Conservation (phyloP, 305 asterid species). For the Fraxinus baroniana region DNA sequence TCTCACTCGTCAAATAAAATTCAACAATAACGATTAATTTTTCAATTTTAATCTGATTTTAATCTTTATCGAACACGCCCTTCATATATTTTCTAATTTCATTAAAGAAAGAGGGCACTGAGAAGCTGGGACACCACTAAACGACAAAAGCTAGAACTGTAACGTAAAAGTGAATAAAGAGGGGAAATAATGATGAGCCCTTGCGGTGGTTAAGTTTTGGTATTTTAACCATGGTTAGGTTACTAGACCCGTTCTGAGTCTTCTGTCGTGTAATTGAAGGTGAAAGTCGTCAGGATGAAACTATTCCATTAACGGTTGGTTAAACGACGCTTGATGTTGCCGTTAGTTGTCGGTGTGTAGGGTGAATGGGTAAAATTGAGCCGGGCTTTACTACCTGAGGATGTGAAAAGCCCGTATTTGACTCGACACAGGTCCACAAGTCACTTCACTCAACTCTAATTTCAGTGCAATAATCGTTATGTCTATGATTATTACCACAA, state of each 20-base stretch:
- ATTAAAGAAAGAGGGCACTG: background rate
- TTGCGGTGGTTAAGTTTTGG: conserved; percentile 18
- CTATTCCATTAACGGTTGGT: background rate
- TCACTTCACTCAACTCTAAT: background rate
- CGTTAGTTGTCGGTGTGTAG: conserved; percentile 35
- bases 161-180: conserved; percentile 21
- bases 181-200: conserved; percentile 28
- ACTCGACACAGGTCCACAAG: too few species aligned
- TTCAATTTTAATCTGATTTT: too few species aligned
- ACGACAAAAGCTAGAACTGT: background rate
- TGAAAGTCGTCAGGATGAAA: conserved; percentile 2
- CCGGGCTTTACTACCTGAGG: background rate
- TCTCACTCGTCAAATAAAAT: too few species aligned
- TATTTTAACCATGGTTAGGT: conserved; percentile 17
- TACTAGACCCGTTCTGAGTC: conserved; percentile 16
- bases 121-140: background rate
- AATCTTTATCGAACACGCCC: too few species aligned
- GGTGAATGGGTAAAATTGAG: background rate
- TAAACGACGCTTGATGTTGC: conserved; percentile 25
- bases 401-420: background rate
- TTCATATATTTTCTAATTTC: background rate
- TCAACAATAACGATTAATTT: too few species aligned
- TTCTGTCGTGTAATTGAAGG: conserved; percentile 24
- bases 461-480: background rate
- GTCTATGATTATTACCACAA: too few species aligned